Base-by-base conservation (phyloP, 192 early-diverging fungal genomes). In the Blastocladiella britannica region DNA sequence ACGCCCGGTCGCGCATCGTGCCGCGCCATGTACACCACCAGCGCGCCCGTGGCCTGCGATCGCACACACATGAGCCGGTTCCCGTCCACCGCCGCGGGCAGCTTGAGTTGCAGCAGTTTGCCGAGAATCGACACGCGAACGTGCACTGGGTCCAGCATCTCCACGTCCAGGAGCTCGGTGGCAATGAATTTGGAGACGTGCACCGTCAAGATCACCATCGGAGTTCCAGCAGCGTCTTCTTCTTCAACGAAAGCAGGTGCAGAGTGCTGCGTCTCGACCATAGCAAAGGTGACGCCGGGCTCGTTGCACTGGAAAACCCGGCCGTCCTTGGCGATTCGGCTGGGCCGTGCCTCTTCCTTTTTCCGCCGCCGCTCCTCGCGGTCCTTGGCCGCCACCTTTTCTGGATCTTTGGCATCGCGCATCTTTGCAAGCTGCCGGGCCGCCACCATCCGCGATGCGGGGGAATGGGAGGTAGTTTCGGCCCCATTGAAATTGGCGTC, bases 221-320 rank as follows among this genome's bases (percentile, higher is more conserved):
- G n/a, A n/a, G n/a, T n/a, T n/a, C n/a, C n/a, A n/a, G n/a, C n/a
- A n/a, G n/a, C n/a, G n/a, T n/a, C n/a, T n/a, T n/a, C n/a, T n/a
- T n/a, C n/a, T n/a, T n/a, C n/a, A n/a, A n/a, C n/a, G n/a, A n/a
- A n/a, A n/a, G n/a, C n/a, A n/a, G n/a, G n/a, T n/a, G n/a, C n/a
- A n/a, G n/a, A n/a, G 12, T 57, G 29, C 6, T 43, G 22, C 0
- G 65, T 69, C 4, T 52, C 55, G 26, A 26, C 52, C 51, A 72
- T 73, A 6, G 28, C 12, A 53, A 67, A 76, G 5, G 23, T 2
- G 68, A 71, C 78, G 57, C 72, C 76, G 5, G 76, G 76, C 57
- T 80, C 67, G 60, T 80, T 80, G 51, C 60, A 63, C 59, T 76
- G 78, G 3, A 76, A 58, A 0, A 73, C 60, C 28, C 70, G 65